Conservation (phyloP, 1,284 basidiomycete species). For the Termitomyces sp. region DNA sequence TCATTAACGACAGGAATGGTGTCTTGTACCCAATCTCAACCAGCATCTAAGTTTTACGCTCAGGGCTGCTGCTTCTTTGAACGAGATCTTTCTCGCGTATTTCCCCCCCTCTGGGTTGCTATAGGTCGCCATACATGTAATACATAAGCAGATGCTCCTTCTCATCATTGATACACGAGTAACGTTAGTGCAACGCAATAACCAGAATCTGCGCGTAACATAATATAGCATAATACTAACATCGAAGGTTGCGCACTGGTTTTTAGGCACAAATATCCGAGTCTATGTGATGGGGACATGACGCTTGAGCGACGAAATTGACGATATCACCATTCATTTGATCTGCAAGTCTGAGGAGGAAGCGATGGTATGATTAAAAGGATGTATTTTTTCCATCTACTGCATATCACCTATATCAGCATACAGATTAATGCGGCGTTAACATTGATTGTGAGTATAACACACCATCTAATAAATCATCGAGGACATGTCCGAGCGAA, state of each 20-base stretch:
- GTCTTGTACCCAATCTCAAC: too few species aligned
- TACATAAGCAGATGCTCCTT: too few species aligned
- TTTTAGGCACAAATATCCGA: not conserved
- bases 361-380: conserved; percentile 8
- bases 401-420: conserved; percentile 1
- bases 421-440: not conserved
- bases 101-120: too few species aligned
- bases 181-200: not conserved
- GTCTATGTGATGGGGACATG: not conserved
- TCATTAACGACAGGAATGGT: too few species aligned
- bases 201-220: not conserved
- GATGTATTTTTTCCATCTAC: conserved; percentile 11
- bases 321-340: not conserved
- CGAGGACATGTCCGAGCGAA: conserved; percentile 78
- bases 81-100: too few species aligned
- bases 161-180: too few species aligned
- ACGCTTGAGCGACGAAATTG: not conserved
- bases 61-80: too few species aligned
- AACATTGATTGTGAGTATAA: not conserved
- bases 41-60: too few species aligned
- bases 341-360: conserved; percentile 1
- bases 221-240: not conserved
- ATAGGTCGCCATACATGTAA: too few species aligned
- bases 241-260: not conserved
- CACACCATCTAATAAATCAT: conserved; percentile 55